Evolutionary conservation across 257 asterid species (phyloP), one percentile per base, ranked within the genome.

Genomic region (Capsicum baccatum): DNA sequence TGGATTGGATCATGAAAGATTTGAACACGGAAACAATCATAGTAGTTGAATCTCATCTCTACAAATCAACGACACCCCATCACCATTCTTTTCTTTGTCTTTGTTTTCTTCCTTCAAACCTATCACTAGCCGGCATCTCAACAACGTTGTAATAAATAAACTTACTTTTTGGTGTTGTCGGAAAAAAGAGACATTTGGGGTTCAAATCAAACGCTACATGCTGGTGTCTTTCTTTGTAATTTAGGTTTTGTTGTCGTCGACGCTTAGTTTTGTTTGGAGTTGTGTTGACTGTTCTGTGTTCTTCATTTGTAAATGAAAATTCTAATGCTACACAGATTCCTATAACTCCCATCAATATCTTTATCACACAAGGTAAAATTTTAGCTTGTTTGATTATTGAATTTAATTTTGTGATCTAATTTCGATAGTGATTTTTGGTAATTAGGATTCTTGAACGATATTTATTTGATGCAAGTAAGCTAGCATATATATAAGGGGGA

Each of bases 291-390:
- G 62, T 52, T 13, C 21, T 76, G 19, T 83, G 62, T 80, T 85
- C 88, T 73, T 60, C 80, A 9, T 58, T 80, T 48, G 90, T 89
- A 6, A 64, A 84, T 87, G 97, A 93, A 16, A 79, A 93, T 86
- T 81, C 89, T 62, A 88, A 92, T 87, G 90, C 79, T 74, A 85
- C 91, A 3, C 74, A 74, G 59, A 56, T 87, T 85, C 54, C 80
- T 74, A 68, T 92, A 81, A 94, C 97, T n/a, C 98, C 97, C 62
- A 91, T 96, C 90, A 94, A 96, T 89, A 96, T 92, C 97, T 96
- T 84, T 96, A 96, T 86, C 99, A 96, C 81, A 89, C 97, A 82
- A 93, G 99, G 99, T 92, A 62, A 42, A 39, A 17, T 71, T 21
- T 26, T 3, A 37, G 17, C 17, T 9, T 66, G 54, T 60, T 58